A percentile compares a stretch with the other conserved stretches of the same genome.
phyloP scores from a whole-genome alignment of 1,139 yeast genomes.

The Candida dubliniensis region DNA sequence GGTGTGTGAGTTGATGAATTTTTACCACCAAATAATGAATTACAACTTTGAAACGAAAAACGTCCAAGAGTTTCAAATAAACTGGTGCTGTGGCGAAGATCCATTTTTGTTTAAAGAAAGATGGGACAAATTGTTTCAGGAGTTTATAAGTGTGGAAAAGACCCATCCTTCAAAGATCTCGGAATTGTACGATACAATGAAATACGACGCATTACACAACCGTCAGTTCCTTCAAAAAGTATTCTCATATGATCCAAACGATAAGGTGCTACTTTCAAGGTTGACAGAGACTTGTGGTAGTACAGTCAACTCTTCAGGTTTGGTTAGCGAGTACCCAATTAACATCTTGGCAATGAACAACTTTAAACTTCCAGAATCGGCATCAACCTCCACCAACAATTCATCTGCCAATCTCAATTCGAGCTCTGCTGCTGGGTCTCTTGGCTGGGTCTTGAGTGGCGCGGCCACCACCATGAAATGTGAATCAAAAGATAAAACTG shows the following conservation, averaged over 20 bases:
- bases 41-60: slow-evolving; percentile 72
- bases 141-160: slow-evolving; percentile 89
- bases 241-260: slow-evolving; percentile 68
- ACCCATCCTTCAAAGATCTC: slow-evolving; percentile 97
- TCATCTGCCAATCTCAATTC: slow-evolving; percentile 35
- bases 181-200: slow-evolving; percentile 97
- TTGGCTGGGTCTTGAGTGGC: slow-evolving; percentile 73
- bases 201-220: slow-evolving; percentile 95
- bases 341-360: slow-evolving; percentile 75
- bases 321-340: slow-evolving; percentile 79
- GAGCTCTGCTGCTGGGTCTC: slow-evolving; percentile 57
- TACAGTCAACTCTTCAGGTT: slow-evolving; percentile 58
- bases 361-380: slow-evolving; percentile 52
- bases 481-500: not conserved
- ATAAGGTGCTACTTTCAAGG: slow-evolving; percentile 40
- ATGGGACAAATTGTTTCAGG: slow-evolving; percentile 96
- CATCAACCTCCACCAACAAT: slow-evolving; percentile 18
- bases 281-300: slow-evolving; percentile 46
- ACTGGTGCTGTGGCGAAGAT: slow-evolving; percentile 98
- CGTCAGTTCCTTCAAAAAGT: slow-evolving; percentile 82
- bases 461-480: slow-evolving; percentile 21
- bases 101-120: slow-evolving; percentile 87
- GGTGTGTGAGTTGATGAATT: slow-evolving; percentile 94
- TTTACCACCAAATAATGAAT: slow-evolving; percentile 82
- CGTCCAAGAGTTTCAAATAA: slow-evolving; percentile 65